phyloP scores from a whole-genome alignment of 306 rosid genomes.

The barrel medic (Medicago truncatula) region MtrunA17r5.0-ANR NC_053042.1:8913001-8913500 shows the following conservation, averaged over 20 bases:
- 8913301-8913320: slow-evolving; percentile 89
- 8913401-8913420: slow-evolving; percentile 60
- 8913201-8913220: neutral
- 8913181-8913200: neutral
- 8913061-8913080: no score
- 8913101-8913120: no score
- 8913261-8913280: slow-evolving; percentile 56
- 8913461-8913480: neutral
- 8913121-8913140: no score
- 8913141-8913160: no score
- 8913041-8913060: no score
- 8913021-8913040: no score
- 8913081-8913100: no score
- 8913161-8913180: no score
- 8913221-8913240: neutral
- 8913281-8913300: slow-evolving; percentile 86
- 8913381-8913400: slow-evolving; percentile 79
- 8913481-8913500: no score
- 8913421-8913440: slow-evolving; percentile 86
- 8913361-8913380: slow-evolving; percentile 93
- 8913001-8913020: no score
- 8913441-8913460: slow-evolving; percentile 8
- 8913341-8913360: slow-evolving; percentile 97
- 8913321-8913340: slow-evolving; percentile 81
- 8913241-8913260: neutral